Conservation (phyloP, 352 stramenopile genomes). For the Globisporangium apiculatum region DNA sequence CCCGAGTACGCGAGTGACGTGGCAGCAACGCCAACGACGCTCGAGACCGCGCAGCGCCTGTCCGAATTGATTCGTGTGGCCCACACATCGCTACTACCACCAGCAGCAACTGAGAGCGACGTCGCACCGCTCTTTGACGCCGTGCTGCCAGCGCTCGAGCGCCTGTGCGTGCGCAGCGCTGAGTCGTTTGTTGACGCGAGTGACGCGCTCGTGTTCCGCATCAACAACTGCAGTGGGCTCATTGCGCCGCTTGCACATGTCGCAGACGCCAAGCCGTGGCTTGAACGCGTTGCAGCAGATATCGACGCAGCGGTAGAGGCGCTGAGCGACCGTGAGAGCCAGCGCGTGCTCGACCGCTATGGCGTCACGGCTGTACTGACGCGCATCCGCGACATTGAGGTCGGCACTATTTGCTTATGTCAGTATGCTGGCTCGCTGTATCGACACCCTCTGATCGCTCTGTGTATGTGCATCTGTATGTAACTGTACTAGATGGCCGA, state of each 20-base stretch:
- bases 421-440: too few species aligned
- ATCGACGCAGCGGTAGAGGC: constrained; percentile 28
- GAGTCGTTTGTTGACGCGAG: constrained; percentile 19
- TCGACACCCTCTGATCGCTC: background rate
- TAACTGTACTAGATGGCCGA: background rate
- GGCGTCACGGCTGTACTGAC: constrained; percentile 28
- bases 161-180: constrained; percentile 45
- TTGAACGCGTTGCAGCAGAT: constrained; percentile 20
- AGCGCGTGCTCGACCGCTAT: constrained; percentile 39
- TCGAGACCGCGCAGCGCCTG: constrained; percentile 54
- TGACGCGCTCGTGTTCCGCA: constrained; percentile 56
- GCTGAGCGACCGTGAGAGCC: constrained; percentile 39
- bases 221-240: constrained; percentile 73
- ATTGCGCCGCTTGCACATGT: constrained; percentile 38
- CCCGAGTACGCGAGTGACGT: constrained; percentile 59
- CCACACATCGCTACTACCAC: constrained; percentile 45
- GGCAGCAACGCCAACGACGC: constrained; percentile 39
- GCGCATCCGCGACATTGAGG: constrained; percentile 32
- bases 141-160: constrained; percentile 35
- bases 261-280: constrained; percentile 34
- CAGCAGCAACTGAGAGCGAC: constrained; percentile 42
- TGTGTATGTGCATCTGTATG: background rate
- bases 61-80: constrained; percentile 49
- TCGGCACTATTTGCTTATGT: background rate
- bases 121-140: constrained; percentile 46